These are phyloP conservation scores for Agaricus subrufescens DNA, from an alignment of 768 basidiomycete genomes.

Conservation along the genomic window DNA sequence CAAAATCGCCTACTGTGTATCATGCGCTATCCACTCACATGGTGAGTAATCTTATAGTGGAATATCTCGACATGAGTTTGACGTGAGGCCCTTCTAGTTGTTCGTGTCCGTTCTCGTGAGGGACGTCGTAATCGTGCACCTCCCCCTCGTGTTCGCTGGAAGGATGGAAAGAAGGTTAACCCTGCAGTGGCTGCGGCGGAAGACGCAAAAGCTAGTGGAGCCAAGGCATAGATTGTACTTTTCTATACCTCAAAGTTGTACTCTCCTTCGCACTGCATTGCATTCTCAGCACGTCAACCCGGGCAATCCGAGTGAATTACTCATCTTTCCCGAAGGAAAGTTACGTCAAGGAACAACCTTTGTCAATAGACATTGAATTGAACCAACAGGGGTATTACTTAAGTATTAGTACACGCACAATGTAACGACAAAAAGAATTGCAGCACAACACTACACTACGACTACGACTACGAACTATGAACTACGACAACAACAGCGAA, in stretches of 20 bases:
- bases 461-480: background rate
- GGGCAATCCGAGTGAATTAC: background rate
- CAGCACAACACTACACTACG: background rate
- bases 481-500: background rate
- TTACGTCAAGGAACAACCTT: background rate
- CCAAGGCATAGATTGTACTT: conserved; percentile 43
- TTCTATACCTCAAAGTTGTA: conserved; percentile 7
- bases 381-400: conserved; percentile 8
- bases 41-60: conserved; percentile 44
- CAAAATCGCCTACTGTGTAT: conserved; percentile 98
- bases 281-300: conserved; percentile 2
- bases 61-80: background rate
- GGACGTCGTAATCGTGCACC: conserved; percentile 97
- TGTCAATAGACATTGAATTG: background rate
- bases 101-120: conserved; percentile 95
- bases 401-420: conserved; percentile 9
- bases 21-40: conserved; percentile 99
- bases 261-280: conserved; percentile 1
- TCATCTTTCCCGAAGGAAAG: background rate
- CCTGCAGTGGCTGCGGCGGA: conserved; percentile 92
- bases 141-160: conserved; percentile 93
- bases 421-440: background rate
- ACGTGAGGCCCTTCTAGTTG: conserved; percentile 52
- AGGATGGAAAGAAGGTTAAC: conserved; percentile 94
- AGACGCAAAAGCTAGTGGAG: conserved; percentile 66